A percentile compares a stretch with the other conserved stretches of the same genome.
Evolutionary conservation across 257 asterid genomes (phyloP).

Genomic region (Nicotiana noctiflora): DNA sequence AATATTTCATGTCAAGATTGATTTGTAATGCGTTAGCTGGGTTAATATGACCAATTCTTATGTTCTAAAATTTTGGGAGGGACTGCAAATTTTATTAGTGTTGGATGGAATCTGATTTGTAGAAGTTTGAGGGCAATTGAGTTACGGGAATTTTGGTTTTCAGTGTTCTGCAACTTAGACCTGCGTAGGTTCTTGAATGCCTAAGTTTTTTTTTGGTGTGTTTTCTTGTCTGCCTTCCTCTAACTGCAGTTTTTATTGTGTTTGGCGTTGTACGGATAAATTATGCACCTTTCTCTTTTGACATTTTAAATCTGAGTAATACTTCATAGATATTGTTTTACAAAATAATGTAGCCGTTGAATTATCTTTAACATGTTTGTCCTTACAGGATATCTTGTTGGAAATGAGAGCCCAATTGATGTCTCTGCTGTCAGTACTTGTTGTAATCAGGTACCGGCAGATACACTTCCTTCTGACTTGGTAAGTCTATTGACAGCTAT

Average conservation of each 20-base stretch:
- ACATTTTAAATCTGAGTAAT: background rate
- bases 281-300: background rate
- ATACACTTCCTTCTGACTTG: conserved; percentile 17
- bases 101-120: background rate
- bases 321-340: background rate
- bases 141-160: background rate
- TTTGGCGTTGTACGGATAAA: background rate
- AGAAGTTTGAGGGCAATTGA: background rate
- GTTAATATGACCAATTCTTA: background rate
- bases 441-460: conserved; percentile 35
- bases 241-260: background rate
- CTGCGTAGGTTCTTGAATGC: background rate
- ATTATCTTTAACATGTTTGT: conserved; percentile 6
- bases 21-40: background rate
- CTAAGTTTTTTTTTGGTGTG: background rate
- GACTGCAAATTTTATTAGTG: background rate
- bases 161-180: conserved; percentile 1
- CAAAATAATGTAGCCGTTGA: background rate
- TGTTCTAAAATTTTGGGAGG: background rate
- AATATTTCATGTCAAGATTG: background rate
- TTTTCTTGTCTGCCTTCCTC: background rate
- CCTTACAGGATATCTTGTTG: conserved; percentile 34
- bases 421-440: conserved; percentile 28
- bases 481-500: conserved; percentile 7
- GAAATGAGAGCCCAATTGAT: conserved; percentile 30